A percentile compares a stretch with the other conserved stretches of the same genome.
Conservation (phyloP, 768 basidiomycete species). For the Calocera viscosa region DNA sequence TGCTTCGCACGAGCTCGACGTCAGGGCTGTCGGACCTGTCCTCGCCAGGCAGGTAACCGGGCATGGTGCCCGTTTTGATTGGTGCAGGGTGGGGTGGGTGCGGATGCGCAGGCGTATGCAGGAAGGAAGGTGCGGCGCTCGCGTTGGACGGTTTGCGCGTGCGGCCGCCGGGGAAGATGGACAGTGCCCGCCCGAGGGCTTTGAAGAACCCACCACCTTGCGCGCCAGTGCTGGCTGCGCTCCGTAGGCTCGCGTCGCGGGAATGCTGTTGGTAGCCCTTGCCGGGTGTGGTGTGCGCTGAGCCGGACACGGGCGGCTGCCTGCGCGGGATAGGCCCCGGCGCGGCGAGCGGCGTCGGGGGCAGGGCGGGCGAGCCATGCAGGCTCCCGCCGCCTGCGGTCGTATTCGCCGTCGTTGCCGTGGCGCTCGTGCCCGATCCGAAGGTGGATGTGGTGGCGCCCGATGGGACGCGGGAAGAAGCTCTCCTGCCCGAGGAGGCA, state of each 20-base stretch:
- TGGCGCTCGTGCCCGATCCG: background rate
- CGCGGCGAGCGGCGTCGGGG: background rate
- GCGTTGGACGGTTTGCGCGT: conserved; percentile 18
- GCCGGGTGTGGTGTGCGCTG: background rate
- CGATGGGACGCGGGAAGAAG: background rate
- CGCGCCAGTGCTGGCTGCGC: background rate
- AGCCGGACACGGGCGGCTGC: background rate
- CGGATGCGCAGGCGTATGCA: background rate
- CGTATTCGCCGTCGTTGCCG: background rate
- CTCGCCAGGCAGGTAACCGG: background rate
- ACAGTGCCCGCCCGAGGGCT: background rate
- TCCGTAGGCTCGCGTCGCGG: background rate
- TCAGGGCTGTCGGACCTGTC: conserved; percentile 8
- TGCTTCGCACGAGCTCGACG: conserved; percentile 1
- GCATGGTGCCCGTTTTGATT: conserved; percentile 1
- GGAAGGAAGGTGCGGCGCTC: background rate
- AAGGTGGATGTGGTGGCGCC: background rate
- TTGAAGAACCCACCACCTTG: background rate
- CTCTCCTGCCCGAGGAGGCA: background rate
- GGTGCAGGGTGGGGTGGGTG: background rate
- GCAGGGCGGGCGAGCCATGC: background rate
- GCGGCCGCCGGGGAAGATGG: conserved; percentile 28
- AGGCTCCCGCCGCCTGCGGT: background rate
- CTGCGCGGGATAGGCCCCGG: background rate
- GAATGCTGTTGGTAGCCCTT: background rate